A percentile compares a stretch with the other conserved stretches of the same genome.
These are phyloP conservation scores for Cryphonectria parasitica DNA, from an alignment of 2,329 filamentous ascomycete species.

Conservation along the genomic window DNA sequence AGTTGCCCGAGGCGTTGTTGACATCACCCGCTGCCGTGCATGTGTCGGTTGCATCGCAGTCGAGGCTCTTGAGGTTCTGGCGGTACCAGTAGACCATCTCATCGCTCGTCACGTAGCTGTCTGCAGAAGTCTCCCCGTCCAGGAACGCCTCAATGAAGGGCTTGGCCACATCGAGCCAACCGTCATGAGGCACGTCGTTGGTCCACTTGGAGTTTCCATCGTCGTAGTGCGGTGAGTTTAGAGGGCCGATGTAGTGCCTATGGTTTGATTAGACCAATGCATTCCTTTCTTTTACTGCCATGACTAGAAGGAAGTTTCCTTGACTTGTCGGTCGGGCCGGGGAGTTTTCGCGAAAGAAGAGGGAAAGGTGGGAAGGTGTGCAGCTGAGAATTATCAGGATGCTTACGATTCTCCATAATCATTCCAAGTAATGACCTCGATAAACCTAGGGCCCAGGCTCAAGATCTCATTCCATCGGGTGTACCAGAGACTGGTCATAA, in stretches of 20 bases:
- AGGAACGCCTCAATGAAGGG: conserved; percentile 59
- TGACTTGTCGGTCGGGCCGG: no score
- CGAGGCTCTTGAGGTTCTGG: conserved; percentile 48
- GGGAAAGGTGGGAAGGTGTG: background rate
- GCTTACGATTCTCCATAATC: conserved; percentile 54
- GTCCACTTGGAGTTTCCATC: conserved; percentile 53
- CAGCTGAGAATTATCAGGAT: background rate
- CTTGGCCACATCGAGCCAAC: conserved; percentile 57
- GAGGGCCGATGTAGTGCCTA: conserved; percentile 55
- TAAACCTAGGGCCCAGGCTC: conserved; percentile 49
- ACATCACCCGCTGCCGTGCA: conserved; percentile 44
- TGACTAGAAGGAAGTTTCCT: no score
- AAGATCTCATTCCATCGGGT: conserved; percentile 58
- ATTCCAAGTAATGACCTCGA: conserved; percentile 52
- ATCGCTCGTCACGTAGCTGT: conserved; percentile 47
- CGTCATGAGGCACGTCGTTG: conserved; percentile 56
- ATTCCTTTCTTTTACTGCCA: background rate
- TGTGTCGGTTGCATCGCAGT: conserved; percentile 58
- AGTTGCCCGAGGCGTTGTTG: conserved; percentile 53
- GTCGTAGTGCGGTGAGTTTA: conserved; percentile 47
- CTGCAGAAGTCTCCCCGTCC: conserved; percentile 43
- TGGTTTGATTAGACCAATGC: background rate
- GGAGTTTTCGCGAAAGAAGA: background rate
- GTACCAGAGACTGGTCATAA: conserved; percentile 49
- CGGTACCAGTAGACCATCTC: conserved; percentile 61